These are phyloP conservation scores for Phialophora macrospora DNA, from an alignment of 2,329 filamentous ascomycete genomes.

Conservation along the genomic window DNA sequence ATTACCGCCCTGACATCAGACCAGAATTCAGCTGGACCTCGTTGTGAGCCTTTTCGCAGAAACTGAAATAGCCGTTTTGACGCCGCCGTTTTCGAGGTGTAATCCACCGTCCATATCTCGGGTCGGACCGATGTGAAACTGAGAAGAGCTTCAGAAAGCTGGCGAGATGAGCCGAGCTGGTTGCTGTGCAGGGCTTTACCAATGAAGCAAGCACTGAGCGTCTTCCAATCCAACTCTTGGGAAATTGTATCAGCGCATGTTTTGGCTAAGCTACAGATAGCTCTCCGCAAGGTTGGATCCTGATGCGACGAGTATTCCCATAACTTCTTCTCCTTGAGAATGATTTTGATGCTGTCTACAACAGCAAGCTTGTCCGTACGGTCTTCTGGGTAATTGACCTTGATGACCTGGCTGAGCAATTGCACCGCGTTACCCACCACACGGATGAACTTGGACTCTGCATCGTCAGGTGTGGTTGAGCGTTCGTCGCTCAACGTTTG, in stretches of 20 bases:
- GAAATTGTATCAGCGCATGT: constrained; percentile 56
- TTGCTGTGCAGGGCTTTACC: constrained; percentile 72
- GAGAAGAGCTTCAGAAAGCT: constrained; percentile 70
- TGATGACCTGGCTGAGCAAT: constrained; percentile 60
- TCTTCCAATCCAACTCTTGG: constrained; percentile 63
- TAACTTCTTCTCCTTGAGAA: constrained; percentile 67
- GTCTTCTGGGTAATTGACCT: constrained; percentile 16
- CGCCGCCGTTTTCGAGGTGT: constrained; percentile 61
- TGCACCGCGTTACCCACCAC: constrained; percentile 68
- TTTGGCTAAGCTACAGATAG: constrained; percentile 62
- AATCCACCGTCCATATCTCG: constrained; percentile 73
- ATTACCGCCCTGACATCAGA: constrained; percentile 67
- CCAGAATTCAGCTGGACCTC: constrained; percentile 76
- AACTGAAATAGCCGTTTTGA: constrained; percentile 70
- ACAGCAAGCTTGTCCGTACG: constrained; percentile 38
- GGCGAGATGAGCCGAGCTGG: constrained; percentile 74
- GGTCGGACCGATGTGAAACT: constrained; percentile 68
- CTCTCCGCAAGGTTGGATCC: constrained; percentile 63
- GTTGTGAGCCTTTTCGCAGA: constrained; percentile 81
- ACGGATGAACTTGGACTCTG: constrained; percentile 80
- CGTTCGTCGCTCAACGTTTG: constrained; percentile 88
- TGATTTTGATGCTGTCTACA: constrained; percentile 38
- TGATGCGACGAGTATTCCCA: constrained; percentile 64
- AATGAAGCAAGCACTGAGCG: constrained; percentile 71
- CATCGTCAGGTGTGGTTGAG: constrained; percentile 80